Percentiles rank a stretch among this genome's conserved stretches.
phyloP scores from a whole-genome alignment of 352 stramenopile species.

The Globisporangium spinosum region DNA sequence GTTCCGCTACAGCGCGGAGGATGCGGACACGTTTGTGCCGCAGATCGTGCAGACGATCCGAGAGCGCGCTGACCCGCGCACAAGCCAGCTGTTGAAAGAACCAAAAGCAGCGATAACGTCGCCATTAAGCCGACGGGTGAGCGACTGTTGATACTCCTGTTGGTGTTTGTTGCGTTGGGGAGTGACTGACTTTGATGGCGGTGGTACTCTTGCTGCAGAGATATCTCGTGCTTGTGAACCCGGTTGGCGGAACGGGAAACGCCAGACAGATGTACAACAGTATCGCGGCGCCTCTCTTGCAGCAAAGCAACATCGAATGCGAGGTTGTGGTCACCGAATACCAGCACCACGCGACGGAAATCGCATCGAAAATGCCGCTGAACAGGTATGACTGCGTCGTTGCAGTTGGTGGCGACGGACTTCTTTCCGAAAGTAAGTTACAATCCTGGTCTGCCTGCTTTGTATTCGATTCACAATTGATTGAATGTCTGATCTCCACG shows the following conservation, averaged over 20 bases:
- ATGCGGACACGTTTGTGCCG: slow-evolving; percentile 29
- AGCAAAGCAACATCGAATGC: slow-evolving; percentile 52
- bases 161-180: background rate
- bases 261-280: slow-evolving; percentile 49
- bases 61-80: slow-evolving; percentile 38
- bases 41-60: slow-evolving; percentile 41
- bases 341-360: slow-evolving; percentile 55
- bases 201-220: slow-evolving; percentile 5
- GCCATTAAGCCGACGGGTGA: slow-evolving; percentile 31
- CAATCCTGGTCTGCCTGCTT: background rate
- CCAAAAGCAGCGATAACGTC: background rate
- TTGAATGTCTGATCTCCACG: background rate
- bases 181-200: slow-evolving; percentile 29
- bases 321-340: slow-evolving; percentile 50
- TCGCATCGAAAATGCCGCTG: slow-evolving; percentile 37
- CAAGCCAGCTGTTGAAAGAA: background rate
- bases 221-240: slow-evolving; percentile 57
- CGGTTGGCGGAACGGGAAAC: slow-evolving; percentile 48
- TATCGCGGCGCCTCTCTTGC: slow-evolving; percentile 46
- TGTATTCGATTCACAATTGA: background rate
- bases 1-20: slow-evolving; percentile 33
- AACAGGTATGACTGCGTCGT: slow-evolving; percentile 65
- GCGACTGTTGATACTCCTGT: slow-evolving; percentile 12
- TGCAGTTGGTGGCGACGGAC: slow-evolving; percentile 57
- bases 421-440: slow-evolving; percentile 62